These are phyloP conservation scores for Austropuccinia psidii DNA, from an alignment of 1,284 basidiomycete genomes.

Conservation along the genomic window DNA sequence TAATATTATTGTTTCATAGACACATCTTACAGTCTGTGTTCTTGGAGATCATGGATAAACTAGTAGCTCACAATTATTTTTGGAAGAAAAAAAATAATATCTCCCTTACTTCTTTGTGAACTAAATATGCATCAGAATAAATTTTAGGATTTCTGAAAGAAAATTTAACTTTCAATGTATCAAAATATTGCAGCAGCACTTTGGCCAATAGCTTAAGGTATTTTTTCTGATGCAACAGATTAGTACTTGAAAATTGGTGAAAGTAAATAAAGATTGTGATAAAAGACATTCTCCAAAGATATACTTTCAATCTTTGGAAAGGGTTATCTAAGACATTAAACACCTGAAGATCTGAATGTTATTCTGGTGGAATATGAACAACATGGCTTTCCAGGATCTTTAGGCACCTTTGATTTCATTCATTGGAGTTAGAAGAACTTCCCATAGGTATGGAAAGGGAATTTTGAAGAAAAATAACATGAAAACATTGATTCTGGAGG, in stretches of 20 bases:
- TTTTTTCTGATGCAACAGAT: not conserved
- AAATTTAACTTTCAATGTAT: not conserved
- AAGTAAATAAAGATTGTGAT: not conserved
- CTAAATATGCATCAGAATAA: too few relatives aligned
- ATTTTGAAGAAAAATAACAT: not conserved
- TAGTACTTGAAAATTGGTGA: not conserved
- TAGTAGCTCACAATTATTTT: too few relatives aligned
- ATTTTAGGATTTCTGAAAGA: not conserved
- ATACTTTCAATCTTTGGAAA: not conserved
- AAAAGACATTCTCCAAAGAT: not conserved
- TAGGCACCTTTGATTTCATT: not conserved
- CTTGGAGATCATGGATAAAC: too few relatives aligned
- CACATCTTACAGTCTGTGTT: too few relatives aligned
- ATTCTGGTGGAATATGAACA: not conserved
- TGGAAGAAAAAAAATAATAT: too few relatives aligned
- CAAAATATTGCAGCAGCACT: not conserved
- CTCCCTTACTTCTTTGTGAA: too few relatives aligned
- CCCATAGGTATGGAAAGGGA: not conserved
- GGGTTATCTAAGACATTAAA: not conserved
- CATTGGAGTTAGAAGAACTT: conserved; percentile 1
- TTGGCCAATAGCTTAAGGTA: not conserved
- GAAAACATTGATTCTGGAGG: not conserved
- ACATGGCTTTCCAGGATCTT: conserved; percentile 6
- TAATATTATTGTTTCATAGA: too few relatives aligned
- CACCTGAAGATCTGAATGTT: not conserved